These are phyloP conservation scores for Aspergillus novofumigatus DNA, from an alignment of 2,329 filamentous ascomycete species.

Conservation along the genomic window DNA sequence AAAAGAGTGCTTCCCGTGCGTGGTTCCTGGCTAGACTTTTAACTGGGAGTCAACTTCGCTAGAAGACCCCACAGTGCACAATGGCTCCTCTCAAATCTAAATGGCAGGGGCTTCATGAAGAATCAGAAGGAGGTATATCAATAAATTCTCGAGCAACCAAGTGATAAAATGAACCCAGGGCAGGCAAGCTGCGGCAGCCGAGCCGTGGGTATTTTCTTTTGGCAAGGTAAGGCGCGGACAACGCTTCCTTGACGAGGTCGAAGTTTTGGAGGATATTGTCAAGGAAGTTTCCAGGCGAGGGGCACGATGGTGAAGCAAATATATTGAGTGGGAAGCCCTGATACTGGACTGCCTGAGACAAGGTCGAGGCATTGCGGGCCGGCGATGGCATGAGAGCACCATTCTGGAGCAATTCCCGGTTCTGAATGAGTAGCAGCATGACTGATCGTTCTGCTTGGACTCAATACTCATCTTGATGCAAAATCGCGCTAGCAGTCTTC, in stretches of 20 bases:
- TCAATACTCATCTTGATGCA: background rate
- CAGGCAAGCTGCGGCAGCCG: too few species aligned
- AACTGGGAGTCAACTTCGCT: conserved; percentile 9
- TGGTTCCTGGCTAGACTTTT: conserved; percentile 1
- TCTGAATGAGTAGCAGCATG: background rate
- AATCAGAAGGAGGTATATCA: background rate
- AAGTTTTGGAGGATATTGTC: too few species aligned
- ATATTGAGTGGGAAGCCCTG: too few species aligned
- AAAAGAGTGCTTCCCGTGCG: conserved; percentile 3
- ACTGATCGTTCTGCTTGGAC: background rate
- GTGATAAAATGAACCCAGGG: background rate
- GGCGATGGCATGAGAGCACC: background rate
- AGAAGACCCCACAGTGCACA: conserved; percentile 14
- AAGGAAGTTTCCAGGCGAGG: too few species aligned
- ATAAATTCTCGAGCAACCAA: background rate
- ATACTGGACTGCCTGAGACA: too few species aligned
- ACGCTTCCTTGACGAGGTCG: background rate
- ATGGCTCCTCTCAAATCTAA: background rate
- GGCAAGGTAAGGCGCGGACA: background rate
- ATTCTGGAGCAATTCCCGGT: background rate
- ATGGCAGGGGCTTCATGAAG: background rate
- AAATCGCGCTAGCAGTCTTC: background rate
- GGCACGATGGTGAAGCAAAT: too few species aligned
- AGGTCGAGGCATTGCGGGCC: too few species aligned
- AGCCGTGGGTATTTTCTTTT: background rate